Evolutionary conservation across 2,329 filamentous ascomycete genomes (phyloP).

Genomic region (Neonectria neomacrospora): DNA sequence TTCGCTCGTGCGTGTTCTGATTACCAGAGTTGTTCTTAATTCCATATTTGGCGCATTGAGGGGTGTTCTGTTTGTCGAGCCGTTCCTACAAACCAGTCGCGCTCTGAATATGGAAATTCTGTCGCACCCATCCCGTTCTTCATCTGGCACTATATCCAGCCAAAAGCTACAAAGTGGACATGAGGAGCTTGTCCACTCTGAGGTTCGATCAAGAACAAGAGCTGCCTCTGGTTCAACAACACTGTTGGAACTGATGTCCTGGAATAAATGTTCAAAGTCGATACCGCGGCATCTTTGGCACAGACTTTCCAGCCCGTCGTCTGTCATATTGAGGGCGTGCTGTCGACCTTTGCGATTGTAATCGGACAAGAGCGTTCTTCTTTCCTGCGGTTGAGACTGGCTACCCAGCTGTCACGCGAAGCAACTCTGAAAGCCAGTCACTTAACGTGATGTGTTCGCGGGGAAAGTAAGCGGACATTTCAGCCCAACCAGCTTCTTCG

Average conservation of each 20-base stretch:
- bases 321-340: not conserved
- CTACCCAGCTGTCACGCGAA: not conserved
- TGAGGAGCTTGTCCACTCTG: conserved; percentile 4
- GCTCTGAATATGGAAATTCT: not conserved
- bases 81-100: not conserved
- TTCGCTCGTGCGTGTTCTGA: not conserved
- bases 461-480: not conserved
- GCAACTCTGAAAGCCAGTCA: not conserved
- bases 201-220: conserved; percentile 1
- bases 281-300: not conserved
- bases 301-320: not conserved
- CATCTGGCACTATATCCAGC: conserved; percentile 5
- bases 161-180: conserved; percentile 11
- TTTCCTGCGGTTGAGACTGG: not conserved
- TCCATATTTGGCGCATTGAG: not conserved
- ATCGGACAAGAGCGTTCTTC: not conserved
- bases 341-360: not conserved
- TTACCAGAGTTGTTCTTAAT: not conserved
- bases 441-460: not conserved
- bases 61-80: not conserved
- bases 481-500: not conserved
- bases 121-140: conserved; percentile 1
- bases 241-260: not conserved
- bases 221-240: not conserved
- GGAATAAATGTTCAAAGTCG: not conserved